Percentiles rank a stretch among this genome's conserved stretches.
These are phyloP conservation scores for Pholiota microspora DNA, from an alignment of 768 basidiomycete genomes.

Conservation along the genomic window DNA sequence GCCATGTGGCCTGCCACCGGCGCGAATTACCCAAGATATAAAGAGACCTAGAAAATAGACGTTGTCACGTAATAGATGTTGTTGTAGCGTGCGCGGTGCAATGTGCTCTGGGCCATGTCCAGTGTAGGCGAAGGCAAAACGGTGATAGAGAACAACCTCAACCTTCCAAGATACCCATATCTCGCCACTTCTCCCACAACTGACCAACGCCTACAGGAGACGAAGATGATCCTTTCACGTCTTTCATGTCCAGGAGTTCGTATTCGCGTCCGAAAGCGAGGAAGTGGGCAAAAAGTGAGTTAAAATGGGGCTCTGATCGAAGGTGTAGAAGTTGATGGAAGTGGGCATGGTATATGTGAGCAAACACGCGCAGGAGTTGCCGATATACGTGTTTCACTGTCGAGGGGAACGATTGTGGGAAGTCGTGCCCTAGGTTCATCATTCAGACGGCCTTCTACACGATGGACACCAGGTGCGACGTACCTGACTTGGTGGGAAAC, in stretches of 20 bases:
- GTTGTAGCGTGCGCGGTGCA: not conserved
- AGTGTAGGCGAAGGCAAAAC: not conserved
- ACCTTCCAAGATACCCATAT: constrained; percentile 77
- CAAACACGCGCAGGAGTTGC: constrained; percentile 95
- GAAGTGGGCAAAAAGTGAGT: constrained; percentile 97
- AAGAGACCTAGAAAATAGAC: constrained; percentile 2
- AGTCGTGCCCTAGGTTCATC: constrained; percentile 69
- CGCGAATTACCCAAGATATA: constrained; percentile 2
- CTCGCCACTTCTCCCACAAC: constrained; percentile 87
- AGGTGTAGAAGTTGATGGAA: constrained; percentile 91
- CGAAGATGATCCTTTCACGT: constrained; percentile 69
- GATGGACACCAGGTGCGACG: not conserved
- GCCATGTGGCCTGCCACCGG: constrained; percentile 3
- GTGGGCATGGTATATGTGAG: constrained; percentile 97
- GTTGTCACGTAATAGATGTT: constrained; percentile 1
- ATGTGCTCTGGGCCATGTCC: not conserved
- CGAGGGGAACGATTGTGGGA: constrained; percentile 83
- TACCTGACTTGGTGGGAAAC: constrained; percentile 95
- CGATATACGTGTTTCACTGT: constrained; percentile 95
- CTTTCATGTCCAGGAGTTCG: constrained; percentile 87
- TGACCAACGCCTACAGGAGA: constrained; percentile 71
- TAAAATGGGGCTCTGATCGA: constrained; percentile 93
- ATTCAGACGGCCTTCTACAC: not conserved
- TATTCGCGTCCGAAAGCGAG: constrained; percentile 95
- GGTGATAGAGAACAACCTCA: constrained; percentile 18